A percentile compares a stretch with the other conserved stretches of the same genome.
phyloP scores from a whole-genome alignment of 257 asterid genomes.

The Agastache rugosa region DNA sequence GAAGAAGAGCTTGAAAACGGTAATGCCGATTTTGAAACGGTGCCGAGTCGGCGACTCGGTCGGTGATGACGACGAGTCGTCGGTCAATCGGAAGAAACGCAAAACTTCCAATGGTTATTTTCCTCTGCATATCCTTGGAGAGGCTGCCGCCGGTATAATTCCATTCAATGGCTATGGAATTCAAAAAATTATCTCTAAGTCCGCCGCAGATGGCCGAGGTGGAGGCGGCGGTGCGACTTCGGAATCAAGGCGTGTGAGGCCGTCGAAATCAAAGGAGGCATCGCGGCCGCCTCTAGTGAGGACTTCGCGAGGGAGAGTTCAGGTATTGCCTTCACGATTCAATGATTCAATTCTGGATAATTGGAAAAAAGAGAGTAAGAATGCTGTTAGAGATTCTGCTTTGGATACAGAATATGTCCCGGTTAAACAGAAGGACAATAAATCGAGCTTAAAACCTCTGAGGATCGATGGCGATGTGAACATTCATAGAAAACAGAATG shows the following conservation, averaged over 20 bases:
- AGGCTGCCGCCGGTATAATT: slow-evolving; percentile 72
- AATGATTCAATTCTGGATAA: slow-evolving; percentile 88
- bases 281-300: slow-evolving; percentile 88
- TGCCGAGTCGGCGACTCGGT: slow-evolving; percentile 67
- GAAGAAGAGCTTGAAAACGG: slow-evolving; percentile 87
- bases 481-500: slow-evolving; percentile 45
- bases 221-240: slow-evolving; percentile 42
- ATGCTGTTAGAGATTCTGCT: slow-evolving; percentile 51
- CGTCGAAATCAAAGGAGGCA: slow-evolving; percentile 48
- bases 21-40: slow-evolving; percentile 94
- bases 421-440: slow-evolving; percentile 42
- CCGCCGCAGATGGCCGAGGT: slow-evolving; percentile 37
- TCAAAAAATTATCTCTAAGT: slow-evolving; percentile 45
- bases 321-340: slow-evolving; percentile 92
- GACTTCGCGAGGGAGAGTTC: slow-evolving; percentile 96
- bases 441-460: slow-evolving; percentile 46
- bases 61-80: slow-evolving; percentile 67
- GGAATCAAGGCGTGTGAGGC: slow-evolving; percentile 43
- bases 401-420: slow-evolving; percentile 76
- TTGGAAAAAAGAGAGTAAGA: slow-evolving; percentile 90
- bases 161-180: slow-evolving; percentile 59
- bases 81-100: slow-evolving; percentile 70
- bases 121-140: slow-evolving; percentile 76
- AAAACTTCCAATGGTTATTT: slow-evolving; percentile 57
- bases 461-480: slow-evolving; percentile 45